These are phyloP conservation scores for Fusarium circinatum DNA, from an alignment of 2,329 filamentous ascomycete genomes.

Conservation along the genomic window DNA sequence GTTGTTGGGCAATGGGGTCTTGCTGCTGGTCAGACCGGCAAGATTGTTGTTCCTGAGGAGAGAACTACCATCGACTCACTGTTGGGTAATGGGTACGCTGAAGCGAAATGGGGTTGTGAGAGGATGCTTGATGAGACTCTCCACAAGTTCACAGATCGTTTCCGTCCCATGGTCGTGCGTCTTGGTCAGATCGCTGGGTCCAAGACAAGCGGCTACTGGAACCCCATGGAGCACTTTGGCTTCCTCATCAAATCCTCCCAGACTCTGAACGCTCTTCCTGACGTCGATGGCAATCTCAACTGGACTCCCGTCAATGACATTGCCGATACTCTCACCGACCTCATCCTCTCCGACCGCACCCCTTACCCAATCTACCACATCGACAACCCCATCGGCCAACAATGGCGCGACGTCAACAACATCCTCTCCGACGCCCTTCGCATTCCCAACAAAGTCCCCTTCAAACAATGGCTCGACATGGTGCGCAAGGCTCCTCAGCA, in stretches of 20 bases:
- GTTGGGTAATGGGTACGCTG: slow-evolving; percentile 28
- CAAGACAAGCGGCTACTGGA: slow-evolving; percentile 39
- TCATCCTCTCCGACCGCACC: neutral
- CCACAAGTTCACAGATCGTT: slow-evolving; percentile 25
- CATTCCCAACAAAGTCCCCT: slow-evolving; percentile 12
- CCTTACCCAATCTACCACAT: slow-evolving; percentile 27
- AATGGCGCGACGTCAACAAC: slow-evolving; percentile 28
- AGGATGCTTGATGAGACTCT: slow-evolving; percentile 38
- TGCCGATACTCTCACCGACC: slow-evolving; percentile 5
- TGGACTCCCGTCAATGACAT: slow-evolving; percentile 33
- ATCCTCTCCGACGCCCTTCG: slow-evolving; percentile 19
- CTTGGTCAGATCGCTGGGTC: slow-evolving; percentile 38
- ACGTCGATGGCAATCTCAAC: slow-evolving; percentile 22
- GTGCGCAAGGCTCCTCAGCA: slow-evolving; percentile 28
- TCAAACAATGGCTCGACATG: slow-evolving; percentile 20
- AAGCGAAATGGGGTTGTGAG: slow-evolving; percentile 39
- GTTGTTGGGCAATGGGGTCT: slow-evolving; percentile 28
- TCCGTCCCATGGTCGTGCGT: slow-evolving; percentile 35
- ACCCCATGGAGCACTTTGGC: slow-evolving; percentile 39
- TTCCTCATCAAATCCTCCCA: slow-evolving; percentile 39
- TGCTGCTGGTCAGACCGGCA: slow-evolving; percentile 10
- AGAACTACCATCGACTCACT: slow-evolving; percentile 23
- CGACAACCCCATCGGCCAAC: slow-evolving; percentile 25
- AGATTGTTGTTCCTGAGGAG: slow-evolving; percentile 24
- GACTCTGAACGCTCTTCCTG: slow-evolving; percentile 27